Evolutionary conservation across 345 rosid species (phyloP), one percentile per base, ranked within the genome.

Genomic region (Linum tenue): DNA sequence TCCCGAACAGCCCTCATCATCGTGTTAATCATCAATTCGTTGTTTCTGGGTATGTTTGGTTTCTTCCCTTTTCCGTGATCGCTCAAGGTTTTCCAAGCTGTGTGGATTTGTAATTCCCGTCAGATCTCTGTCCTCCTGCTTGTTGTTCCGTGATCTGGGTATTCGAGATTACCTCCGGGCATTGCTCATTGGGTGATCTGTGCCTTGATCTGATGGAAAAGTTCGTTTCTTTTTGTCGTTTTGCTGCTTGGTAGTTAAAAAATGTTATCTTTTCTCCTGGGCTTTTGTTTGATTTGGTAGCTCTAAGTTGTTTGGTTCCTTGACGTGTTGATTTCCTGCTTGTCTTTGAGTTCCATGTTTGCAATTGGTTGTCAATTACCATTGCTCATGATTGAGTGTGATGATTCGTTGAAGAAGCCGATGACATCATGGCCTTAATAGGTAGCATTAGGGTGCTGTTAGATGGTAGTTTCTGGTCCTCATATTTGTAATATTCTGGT

Each of bases 141-240:
- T 22, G 31, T 22, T 22, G 63, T 68, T 61, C 62, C 22, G 31
- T 76, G 70, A 71, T 74, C 74, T 72, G 77, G 72, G 63, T 68
- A 0, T 69, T 71, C 64, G 4, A 67, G 63, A 62, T 77, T 56
- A 64, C 64, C 9, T 66, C 6, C 40, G 43, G 10, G 15, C 68
- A 50, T 22, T 22, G 53, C 12, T 48, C 14, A 43, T 70, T 53
- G 40, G 2, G 48, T 66, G 57, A 67, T 67, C 72, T 53, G 38
- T 65, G 70, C 53, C 76, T 75, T 71, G 81, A 77, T 82, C 80
- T 73, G 69, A 42, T 31, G 56, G 9, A 43, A 5, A 17, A 7
- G 67, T 65, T 41, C 31, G 41, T 56, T 39, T 59, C 58, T 72
- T 59, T 68, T 68, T 17, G 22, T 38, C 68, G 61, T 53, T 60